Percentiles rank a stretch among this genome's conserved stretches.
These are phyloP conservation scores for Prunus persica DNA, from an alignment of 306 rosid species.

Conservation along the genomic window DNA sequence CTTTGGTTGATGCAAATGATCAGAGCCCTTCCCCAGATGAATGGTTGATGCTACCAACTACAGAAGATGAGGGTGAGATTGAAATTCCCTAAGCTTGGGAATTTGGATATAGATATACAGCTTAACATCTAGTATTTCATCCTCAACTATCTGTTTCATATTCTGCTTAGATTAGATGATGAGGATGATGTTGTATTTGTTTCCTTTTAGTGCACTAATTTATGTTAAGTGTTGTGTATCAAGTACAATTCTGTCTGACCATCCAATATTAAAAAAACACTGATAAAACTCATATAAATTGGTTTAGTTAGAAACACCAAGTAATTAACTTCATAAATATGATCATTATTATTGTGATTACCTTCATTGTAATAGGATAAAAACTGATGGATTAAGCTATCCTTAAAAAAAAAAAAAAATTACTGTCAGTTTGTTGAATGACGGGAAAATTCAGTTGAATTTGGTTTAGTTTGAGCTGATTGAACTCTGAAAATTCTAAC, in stretches of 20 bases:
- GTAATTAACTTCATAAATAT: neutral
- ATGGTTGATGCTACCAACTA: constrained; percentile 43
- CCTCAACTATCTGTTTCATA: neutral
- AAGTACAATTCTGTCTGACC: neutral
- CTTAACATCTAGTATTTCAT: neutral
- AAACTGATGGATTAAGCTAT: no score
- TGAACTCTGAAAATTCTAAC: neutral
- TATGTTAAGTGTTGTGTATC: neutral
- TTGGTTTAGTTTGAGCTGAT: neutral
- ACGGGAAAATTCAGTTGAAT: neutral
- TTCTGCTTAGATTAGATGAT: neutral
- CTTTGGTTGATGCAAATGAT: constrained; percentile 26
- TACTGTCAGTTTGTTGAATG: neutral
- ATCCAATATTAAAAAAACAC: neutral
- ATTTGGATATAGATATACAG: neutral
- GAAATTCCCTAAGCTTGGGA: neutral
- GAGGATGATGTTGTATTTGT: neutral
- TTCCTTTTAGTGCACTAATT: neutral
- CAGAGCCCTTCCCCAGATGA: constrained; percentile 39
- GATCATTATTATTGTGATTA: neutral
- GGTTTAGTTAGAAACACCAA: neutral
- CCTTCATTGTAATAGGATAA: neutral
- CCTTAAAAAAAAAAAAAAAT: no score
- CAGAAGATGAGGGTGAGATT: constrained; percentile 25
- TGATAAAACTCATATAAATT: neutral